These are phyloP conservation scores for Chenopodium album DNA, from an alignment of 148 eudicot genomes.

Conservation along the genomic window DNA sequence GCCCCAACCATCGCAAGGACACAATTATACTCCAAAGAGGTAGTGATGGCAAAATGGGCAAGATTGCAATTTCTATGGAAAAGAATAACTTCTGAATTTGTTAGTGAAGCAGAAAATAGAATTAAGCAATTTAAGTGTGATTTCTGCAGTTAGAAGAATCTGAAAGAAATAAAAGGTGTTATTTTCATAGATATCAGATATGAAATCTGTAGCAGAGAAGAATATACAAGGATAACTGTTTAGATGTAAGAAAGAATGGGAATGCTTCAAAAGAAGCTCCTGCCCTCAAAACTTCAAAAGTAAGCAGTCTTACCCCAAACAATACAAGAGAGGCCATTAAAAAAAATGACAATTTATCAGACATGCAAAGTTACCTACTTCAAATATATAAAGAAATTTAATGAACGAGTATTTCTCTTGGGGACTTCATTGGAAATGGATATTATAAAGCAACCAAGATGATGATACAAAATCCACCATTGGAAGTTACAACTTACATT, in stretches of 20 bases:
- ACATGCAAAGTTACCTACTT: not conserved
- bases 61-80: not conserved
- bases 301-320: not conserved
- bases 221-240: not conserved
- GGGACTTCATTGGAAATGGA: not conserved
- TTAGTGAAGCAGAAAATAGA: not conserved
- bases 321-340: not conserved
- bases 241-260: not conserved
- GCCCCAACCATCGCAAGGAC: not conserved
- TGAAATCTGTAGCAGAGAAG: not conserved
- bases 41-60: not conserved
- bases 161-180: not conserved
- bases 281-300: not conserved
- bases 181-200: not conserved
- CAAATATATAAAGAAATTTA: too few relatives aligned
- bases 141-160: not conserved
- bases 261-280: not conserved
- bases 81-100: not conserved
- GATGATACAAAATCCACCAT: not conserved
- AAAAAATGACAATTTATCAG: not conserved
- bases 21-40: not conserved
- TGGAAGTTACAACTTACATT: conserved; percentile 48
- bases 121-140: not conserved
- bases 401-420: too few relatives aligned
- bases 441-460: not conserved